phyloP scores from a whole-genome alignment of 345 rosid species.

The Raphanus sativus region DNA sequence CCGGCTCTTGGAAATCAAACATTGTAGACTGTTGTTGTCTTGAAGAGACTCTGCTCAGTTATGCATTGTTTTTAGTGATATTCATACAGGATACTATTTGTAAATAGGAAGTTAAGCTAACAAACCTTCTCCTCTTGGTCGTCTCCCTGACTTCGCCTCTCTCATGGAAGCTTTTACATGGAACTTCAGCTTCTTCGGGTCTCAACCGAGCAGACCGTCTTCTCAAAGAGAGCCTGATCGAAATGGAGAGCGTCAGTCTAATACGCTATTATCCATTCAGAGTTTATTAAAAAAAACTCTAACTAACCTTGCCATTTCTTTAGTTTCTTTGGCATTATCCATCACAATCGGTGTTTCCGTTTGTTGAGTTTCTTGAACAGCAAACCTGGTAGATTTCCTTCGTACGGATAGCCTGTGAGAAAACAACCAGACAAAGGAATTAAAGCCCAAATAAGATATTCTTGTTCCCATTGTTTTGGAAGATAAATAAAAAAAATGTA shows the following conservation, averaged over 20 bases:
- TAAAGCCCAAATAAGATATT: conserved; percentile 1
- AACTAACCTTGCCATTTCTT: conserved; percentile 47
- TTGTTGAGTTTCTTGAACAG: conserved; percentile 27
- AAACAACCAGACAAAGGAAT: conserved; percentile 15
- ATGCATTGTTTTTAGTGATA: background rate
- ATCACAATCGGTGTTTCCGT: conserved; percentile 13
- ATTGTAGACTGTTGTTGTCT: conserved; percentile 34
- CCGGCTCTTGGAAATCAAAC: conserved; percentile 33
- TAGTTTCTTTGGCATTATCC: conserved; percentile 35
- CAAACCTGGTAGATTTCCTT: conserved; percentile 37
- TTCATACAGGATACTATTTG: background rate
- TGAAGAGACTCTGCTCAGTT: conserved; percentile 32
- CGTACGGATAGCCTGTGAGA: conserved; percentile 23
- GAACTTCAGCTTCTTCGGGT: conserved; percentile 25
- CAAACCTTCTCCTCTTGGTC: conserved; percentile 37
- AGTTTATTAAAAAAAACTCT: background rate
- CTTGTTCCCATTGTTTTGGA: conserved; percentile 9
- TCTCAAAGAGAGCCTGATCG: conserved; percentile 34
- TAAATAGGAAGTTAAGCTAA: background rate
- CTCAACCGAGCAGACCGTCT: conserved; percentile 35
- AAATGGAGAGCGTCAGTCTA: conserved; percentile 10
- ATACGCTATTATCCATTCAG: background rate
- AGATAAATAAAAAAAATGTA: background rate
- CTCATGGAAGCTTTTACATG: conserved; percentile 24
- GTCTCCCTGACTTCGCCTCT: conserved; percentile 19